Base-by-base conservation (phyloP, 2,329 filamentous ascomycete genomes). In the Hypoxylon sp. region DNA sequence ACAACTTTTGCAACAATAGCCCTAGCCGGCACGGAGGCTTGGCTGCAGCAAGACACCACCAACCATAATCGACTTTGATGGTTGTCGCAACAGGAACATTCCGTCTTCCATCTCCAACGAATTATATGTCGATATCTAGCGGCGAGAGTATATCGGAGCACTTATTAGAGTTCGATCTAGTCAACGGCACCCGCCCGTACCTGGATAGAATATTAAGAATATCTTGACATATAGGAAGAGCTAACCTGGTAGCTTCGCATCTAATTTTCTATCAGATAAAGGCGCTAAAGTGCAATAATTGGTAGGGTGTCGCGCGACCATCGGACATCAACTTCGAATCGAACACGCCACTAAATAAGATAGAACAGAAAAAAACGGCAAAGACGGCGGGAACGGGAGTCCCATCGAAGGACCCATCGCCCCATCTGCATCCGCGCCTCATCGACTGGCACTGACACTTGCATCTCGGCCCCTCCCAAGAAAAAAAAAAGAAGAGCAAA, bases 381-480 rank as follows among this genome's bases (percentile, higher is more conserved):
- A 69, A 26, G 58, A 58, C 35, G 54, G 63, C 69, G 65, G 69
- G 66, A 71, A 63, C 65, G 69, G 69, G 69, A 70, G 68, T 63
- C 58, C 68, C 68, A 68, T 68, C 44, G 22, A 59, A 42, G 37
- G 64, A 65, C 50, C 68, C 68, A 70, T 70, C 64, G 64, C 59
- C 69, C 69, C 69, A 71, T 69, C 66, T 68, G 54, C 65, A 71
- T 52, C 69, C 59, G 59, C 62, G 58, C 62, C 65, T 69, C 54
- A 51, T 63, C 54, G 14, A 59, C 55, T 65, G 42, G 58, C 52
- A 66, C 55, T 65, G 42, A 53, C 57, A 66, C 65, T 54, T 68
- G 68, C 65, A 63, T 62, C 59, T 50, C 37, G 47, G 47, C 61
- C 57, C 66, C 53, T 58, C 51, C 13, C 37, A 17, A 33, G n/a